phyloP scores from a whole-genome alignment of 345 rosid genomes.

The Melaleuca quinquenervia region DNA sequence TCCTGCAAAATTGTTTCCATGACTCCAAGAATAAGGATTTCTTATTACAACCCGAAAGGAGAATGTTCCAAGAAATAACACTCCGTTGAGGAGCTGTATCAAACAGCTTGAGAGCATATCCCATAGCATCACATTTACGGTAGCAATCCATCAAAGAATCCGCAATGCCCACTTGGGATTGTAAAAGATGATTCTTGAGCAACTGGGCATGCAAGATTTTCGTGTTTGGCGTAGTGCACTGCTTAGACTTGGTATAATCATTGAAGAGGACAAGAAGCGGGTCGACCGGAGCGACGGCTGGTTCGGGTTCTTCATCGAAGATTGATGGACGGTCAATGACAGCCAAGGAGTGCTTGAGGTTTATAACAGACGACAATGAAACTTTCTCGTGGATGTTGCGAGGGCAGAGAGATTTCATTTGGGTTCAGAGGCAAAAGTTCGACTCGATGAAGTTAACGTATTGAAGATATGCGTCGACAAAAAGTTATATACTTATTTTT shows the following conservation, averaged over 20 bases:
- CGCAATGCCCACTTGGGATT: constrained; percentile 18
- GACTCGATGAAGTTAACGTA: background rate
- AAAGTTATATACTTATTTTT: fast-evolving
- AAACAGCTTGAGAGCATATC: constrained; percentile 50
- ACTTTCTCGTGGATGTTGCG: constrained; percentile 11
- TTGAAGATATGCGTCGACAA: background rate
- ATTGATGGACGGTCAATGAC: constrained; percentile 3
- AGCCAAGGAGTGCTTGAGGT: constrained; percentile 19
- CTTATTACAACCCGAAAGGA: constrained; percentile 44
- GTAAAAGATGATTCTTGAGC: constrained; percentile 19
- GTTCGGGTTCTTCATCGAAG: background rate
- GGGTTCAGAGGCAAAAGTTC: background rate
- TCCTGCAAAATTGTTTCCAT: constrained; percentile 32
- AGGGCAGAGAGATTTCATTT: constrained; percentile 24
- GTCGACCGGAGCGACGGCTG: background rate
- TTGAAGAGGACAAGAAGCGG: constrained; percentile 31
- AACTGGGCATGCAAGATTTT: constrained; percentile 33
- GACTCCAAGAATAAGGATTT: constrained; percentile 24
- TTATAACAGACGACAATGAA: constrained; percentile 2
- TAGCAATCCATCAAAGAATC: constrained; percentile 42
- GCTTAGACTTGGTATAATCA: constrained; percentile 15
- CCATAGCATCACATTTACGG: constrained; percentile 27
- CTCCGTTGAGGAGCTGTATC: constrained; percentile 44
- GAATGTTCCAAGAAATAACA: constrained; percentile 50
- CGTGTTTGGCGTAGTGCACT: constrained; percentile 4